Percentiles rank a stretch among this genome's conserved stretches.
These are phyloP conservation scores for Chlorencoelia australis DNA, from an alignment of 2,329 filamentous ascomycete genomes.

Conservation along the genomic window DNA sequence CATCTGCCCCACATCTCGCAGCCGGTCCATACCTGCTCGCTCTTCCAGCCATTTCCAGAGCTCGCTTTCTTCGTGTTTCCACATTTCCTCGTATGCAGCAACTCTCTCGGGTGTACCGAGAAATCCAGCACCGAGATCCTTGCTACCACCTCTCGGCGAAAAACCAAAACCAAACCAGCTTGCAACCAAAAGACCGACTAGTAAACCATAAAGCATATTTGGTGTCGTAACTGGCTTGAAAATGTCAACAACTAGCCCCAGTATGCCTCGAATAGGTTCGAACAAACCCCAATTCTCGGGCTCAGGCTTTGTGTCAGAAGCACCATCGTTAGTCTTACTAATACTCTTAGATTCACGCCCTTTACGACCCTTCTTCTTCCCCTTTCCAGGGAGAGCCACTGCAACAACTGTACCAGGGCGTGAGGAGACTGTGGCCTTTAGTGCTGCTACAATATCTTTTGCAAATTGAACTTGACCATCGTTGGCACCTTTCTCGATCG, in stretches of 20 bases:
- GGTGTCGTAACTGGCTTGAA: slow-evolving; percentile 62
- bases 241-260: slow-evolving; percentile 62
- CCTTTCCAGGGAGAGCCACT: slow-evolving; percentile 41
- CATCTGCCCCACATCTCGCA: slow-evolving; percentile 40
- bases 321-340: slow-evolving; percentile 30
- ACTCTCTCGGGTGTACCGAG: slow-evolving; percentile 50
- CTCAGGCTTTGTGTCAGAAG: slow-evolving; percentile 24
- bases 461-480: slow-evolving; percentile 81
- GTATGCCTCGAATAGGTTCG: slow-evolving; percentile 62
- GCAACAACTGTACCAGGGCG: slow-evolving; percentile 45
- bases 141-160: slow-evolving; percentile 30
- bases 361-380: slow-evolving; percentile 39
- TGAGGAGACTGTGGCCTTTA: slow-evolving; percentile 63
- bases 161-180: slow-evolving; percentile 60
- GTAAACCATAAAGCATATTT: slow-evolving; percentile 66
- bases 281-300: slow-evolving; percentile 62
- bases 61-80: slow-evolving; percentile 28
- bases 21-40: slow-evolving; percentile 56
- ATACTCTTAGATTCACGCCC: slow-evolving; percentile 36
- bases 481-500: slow-evolving; percentile 91
- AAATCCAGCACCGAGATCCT: slow-evolving; percentile 31
- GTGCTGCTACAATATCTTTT: slow-evolving; percentile 64
- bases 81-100: slow-evolving; percentile 86
- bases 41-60: slow-evolving; percentile 28
- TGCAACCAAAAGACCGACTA: slow-evolving; percentile 63